Conservation (phyloP, 768 basidiomycete species). For the Mycena latifolia region DNA sequence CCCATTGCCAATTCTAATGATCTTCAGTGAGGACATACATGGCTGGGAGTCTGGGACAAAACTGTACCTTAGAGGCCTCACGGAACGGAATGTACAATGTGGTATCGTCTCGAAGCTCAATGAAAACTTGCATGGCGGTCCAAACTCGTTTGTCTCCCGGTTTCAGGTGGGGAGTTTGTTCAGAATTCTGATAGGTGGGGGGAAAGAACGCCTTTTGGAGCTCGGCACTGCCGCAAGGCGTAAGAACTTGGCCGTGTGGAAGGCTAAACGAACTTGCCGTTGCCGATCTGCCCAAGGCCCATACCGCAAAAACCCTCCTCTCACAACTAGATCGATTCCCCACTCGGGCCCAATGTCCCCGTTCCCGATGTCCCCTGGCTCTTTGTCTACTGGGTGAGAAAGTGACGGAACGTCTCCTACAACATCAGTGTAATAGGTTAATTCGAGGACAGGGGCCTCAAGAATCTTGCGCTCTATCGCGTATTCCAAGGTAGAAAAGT, state of each 20-base stretch:
- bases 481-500: conserved; percentile 79
- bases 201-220: conserved; percentile 91
- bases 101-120: conserved; percentile 85
- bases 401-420: conserved; percentile 78
- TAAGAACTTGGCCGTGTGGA: neutral
- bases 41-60: neutral
- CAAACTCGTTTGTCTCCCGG: conserved; percentile 88
- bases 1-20: conserved; percentile 92
- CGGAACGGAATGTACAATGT: conserved; percentile 90
- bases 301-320: conserved; percentile 82
- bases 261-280: conserved; percentile 57
- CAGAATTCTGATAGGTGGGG: conserved; percentile 74
- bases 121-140: conserved; percentile 83
- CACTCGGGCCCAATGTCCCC: conserved; percentile 92
- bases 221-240: conserved; percentile 62
- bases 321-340: conserved; percentile 89
- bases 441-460: conserved; percentile 80
- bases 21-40: conserved; percentile 11
- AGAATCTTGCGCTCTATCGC: conserved; percentile 88
- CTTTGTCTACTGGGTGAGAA: conserved; percentile 46
- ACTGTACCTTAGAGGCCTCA: conserved; percentile 85
- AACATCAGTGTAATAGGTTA: conserved; percentile 90
- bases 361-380: conserved; percentile 83
- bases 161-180: conserved; percentile 67
- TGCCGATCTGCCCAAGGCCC: conserved; percentile 99